Evolutionary conservation across 805 yeast species (phyloP).

Genomic region (Teunomyces panamensis): DNA sequence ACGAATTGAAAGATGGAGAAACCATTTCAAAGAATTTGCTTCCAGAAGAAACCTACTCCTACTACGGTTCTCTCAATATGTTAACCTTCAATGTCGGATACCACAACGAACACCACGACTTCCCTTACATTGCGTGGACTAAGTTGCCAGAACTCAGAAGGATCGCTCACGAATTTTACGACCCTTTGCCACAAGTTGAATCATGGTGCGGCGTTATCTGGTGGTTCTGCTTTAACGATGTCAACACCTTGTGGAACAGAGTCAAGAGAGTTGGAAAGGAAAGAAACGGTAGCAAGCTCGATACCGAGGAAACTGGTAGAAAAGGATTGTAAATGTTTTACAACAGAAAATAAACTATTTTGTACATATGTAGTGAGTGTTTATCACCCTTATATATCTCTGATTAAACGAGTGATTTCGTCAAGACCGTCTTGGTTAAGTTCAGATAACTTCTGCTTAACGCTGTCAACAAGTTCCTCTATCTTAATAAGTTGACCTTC

Average conservation of each 20-base stretch:
- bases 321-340: not conserved
- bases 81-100: conserved; percentile 92
- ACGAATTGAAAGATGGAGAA: conserved; percentile 8
- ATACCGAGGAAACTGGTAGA: not conserved
- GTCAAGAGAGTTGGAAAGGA: conserved; percentile 60
- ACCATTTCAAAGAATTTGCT: conserved; percentile 29
- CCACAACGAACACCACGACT: conserved; percentile 94
- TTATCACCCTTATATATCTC: conserved; percentile 41
- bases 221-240: conserved; percentile 65
- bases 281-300: conserved; percentile 30
- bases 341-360: not conserved
- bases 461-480: conserved; percentile 55
- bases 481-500: conserved; percentile 78
- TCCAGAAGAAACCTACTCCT: conserved; percentile 82
- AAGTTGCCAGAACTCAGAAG: conserved; percentile 59
- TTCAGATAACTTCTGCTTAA: conserved; percentile 33
- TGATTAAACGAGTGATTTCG: conserved; percentile 61
- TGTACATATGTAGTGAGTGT: not conserved
- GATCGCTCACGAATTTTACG: conserved; percentile 79
- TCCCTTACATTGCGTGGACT: conserved; percentile 92
- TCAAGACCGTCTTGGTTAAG: conserved; percentile 54
- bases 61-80: conserved; percentile 75
- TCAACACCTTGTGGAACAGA: conserved; percentile 74
- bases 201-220: conserved; percentile 78
- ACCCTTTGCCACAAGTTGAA: conserved; percentile 69